Conservation (phyloP, 2,329 filamentous ascomycete species). For the Aspergillus bombycis region DNA sequence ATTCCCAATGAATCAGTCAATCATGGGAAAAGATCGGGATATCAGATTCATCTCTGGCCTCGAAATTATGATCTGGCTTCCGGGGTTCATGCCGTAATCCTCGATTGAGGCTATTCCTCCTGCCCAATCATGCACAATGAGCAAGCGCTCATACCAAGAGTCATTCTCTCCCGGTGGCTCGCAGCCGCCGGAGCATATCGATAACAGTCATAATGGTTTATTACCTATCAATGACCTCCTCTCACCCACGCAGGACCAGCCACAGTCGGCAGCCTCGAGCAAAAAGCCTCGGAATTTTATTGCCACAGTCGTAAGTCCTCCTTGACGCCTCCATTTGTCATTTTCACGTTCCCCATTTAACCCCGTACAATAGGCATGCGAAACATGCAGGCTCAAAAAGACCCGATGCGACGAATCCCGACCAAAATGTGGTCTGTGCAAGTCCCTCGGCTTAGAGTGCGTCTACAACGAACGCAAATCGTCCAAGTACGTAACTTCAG, state of each 20-base stretch:
- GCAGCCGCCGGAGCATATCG: constrained; percentile 28
- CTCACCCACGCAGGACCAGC: constrained; percentile 37
- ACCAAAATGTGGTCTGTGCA: constrained; percentile 57
- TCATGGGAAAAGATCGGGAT: not conserved
- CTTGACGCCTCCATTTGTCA: not conserved
- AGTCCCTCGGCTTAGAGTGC: constrained; percentile 52
- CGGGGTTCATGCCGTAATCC: not conserved
- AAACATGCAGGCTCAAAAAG: constrained; percentile 57
- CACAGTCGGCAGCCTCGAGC: constrained; percentile 23
- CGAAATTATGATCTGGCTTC: not conserved
- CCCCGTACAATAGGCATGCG: constrained; percentile 49
- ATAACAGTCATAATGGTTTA: constrained; percentile 27
- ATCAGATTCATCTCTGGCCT: not conserved
- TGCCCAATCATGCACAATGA: constrained; percentile 38
- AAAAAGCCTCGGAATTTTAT: constrained; percentile 46
- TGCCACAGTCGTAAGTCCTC: constrained; percentile 38
- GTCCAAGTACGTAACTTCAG: constrained; percentile 49
- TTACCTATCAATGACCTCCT: constrained; percentile 39
- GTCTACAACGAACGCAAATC: constrained; percentile 57
- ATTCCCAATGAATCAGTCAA: not conserved
- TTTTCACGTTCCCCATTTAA: not conserved
- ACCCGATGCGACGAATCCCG: constrained; percentile 59
- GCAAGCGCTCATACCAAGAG: constrained; percentile 41
- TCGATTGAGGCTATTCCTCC: not conserved
- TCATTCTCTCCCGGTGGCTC: constrained; percentile 29